A percentile compares a stretch with the other conserved stretches of the same genome.
phyloP scores from a whole-genome alignment of 441 rosid species.

The Adansonia rubrostipa region DNA sequence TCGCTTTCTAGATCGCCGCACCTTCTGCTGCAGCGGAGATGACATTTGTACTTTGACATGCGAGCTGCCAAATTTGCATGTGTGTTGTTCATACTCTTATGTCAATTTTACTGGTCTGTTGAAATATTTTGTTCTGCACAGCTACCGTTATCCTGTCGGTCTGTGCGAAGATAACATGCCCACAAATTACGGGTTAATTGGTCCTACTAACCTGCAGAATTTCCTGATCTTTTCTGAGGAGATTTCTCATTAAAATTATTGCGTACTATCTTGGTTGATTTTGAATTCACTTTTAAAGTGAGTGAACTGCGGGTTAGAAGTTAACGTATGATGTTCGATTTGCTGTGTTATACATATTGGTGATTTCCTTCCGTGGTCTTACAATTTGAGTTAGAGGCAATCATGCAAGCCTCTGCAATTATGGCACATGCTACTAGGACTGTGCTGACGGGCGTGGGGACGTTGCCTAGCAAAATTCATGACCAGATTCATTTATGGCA shows the following conservation, averaged over 20 bases:
- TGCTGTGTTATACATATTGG: background rate
- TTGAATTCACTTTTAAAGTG: slow-evolving; percentile 2
- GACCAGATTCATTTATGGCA: slow-evolving; percentile 11
- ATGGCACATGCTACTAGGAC: slow-evolving; percentile 4
- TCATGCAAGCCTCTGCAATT: background rate
- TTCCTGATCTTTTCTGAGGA: background rate
- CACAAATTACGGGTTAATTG: slow-evolving; percentile 4
- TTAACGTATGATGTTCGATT: background rate
- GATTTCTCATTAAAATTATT: background rate
- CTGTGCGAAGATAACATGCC: slow-evolving; percentile 21
- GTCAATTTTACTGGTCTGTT: background rate
- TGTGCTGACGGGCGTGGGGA: background rate
- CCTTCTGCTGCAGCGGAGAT: background rate
- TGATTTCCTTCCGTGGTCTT: background rate
- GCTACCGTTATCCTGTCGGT: background rate
- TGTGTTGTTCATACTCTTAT: background rate
- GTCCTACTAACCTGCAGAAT: background rate
- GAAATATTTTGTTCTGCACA: background rate
- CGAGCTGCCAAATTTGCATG: background rate
- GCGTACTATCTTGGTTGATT: background rate
- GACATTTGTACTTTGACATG: background rate
- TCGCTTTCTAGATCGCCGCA: background rate
- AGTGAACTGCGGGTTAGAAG: background rate
- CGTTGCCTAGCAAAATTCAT: background rate
- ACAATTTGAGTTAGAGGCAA: background rate